Conservation (phyloP, 768 basidiomycete species). For the Paxillus involutus region DNA sequence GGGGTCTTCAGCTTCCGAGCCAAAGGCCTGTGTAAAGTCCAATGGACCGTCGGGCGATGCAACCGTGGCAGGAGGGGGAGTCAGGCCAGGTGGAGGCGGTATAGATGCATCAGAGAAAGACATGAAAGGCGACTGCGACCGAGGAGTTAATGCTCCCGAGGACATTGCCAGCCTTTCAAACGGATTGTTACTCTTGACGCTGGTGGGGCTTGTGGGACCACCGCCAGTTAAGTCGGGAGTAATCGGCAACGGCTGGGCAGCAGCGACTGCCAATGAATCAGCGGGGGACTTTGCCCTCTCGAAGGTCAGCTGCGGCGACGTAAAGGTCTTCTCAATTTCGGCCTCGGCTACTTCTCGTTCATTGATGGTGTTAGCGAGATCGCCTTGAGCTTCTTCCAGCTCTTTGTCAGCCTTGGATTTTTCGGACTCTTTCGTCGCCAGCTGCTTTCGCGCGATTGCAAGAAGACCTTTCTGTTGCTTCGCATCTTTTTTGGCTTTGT, state of each 20-base stretch:
- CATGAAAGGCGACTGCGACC: constrained; percentile 62
- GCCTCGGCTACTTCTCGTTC: constrained; percentile 60
- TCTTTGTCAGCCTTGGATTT: constrained; percentile 71
- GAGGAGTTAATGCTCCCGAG: constrained; percentile 38
- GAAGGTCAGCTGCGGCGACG: constrained; percentile 4
- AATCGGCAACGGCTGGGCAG: constrained; percentile 68
- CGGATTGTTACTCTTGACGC: constrained; percentile 83
- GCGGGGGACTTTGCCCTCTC: constrained; percentile 40
- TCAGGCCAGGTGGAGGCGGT: constrained; percentile 35
- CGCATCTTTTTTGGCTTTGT: constrained; percentile 90
- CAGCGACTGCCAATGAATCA: constrained; percentile 57
- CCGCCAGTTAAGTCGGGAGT: constrained; percentile 60
- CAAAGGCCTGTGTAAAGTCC: constrained; percentile 40
- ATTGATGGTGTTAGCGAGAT: constrained; percentile 47
- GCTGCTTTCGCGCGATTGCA: constrained; percentile 93
- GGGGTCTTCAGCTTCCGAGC: constrained; percentile 5
- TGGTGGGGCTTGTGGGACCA: constrained; percentile 41
- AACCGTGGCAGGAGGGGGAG: constrained; percentile 3
- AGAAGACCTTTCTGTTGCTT: constrained; percentile 95
- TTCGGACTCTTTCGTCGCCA: constrained; percentile 80
- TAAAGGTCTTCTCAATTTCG: constrained; percentile 38
- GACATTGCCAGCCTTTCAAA: constrained; percentile 72
- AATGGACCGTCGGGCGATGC: constrained; percentile 48
- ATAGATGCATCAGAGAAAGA: constrained; percentile 42
- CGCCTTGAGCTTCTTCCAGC: constrained; percentile 60